Conservation (phyloP, 305 asterid species). For the Coffea humblotiana region DNA sequence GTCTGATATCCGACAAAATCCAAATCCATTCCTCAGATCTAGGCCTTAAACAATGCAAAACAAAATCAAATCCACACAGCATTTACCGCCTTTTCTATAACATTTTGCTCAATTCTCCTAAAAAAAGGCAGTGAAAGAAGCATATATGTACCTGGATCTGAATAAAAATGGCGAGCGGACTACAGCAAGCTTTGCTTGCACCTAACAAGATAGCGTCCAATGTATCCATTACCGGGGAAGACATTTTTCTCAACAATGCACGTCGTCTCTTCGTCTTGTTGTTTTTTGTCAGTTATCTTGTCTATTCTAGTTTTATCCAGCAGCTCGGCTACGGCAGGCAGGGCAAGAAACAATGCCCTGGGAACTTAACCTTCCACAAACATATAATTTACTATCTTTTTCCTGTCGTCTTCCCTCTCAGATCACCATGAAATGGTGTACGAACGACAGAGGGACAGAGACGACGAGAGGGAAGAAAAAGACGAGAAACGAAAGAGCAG, state of each 20-base stretch:
- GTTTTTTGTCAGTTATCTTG: too few species aligned
- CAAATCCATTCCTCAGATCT: slow-evolving; percentile 12
- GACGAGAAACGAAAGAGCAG: slow-evolving; percentile 14
- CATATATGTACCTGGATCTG: slow-evolving; percentile 76
- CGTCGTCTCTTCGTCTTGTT: not conserved
- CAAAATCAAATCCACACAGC: not conserved
- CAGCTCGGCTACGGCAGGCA: slow-evolving; percentile 29
- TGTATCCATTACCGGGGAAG: slow-evolving; percentile 40
- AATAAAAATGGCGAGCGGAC: slow-evolving; percentile 66
- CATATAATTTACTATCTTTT: not conserved
- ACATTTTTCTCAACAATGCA: slow-evolving; percentile 41
- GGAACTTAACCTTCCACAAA: too few species aligned
- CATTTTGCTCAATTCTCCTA: not conserved
- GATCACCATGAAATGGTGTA: slow-evolving; percentile 42
- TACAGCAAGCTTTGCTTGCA: slow-evolving; percentile 74
- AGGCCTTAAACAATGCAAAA: not conserved
- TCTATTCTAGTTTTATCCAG: too few species aligned
- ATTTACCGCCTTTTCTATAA: not conserved
- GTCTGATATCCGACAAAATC: not conserved
- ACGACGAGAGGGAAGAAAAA: slow-evolving; percentile 16
- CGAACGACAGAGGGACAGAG: slow-evolving; percentile 16
- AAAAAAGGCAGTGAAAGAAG: not conserved
- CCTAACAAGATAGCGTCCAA: slow-evolving; percentile 57
- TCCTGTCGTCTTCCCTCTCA: slow-evolving; percentile 20
- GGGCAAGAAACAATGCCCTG: too few species aligned